Evolutionary conservation across 2,329 filamentous ascomycete genomes (phyloP).

Genomic region (Penicillium sp.): DNA sequence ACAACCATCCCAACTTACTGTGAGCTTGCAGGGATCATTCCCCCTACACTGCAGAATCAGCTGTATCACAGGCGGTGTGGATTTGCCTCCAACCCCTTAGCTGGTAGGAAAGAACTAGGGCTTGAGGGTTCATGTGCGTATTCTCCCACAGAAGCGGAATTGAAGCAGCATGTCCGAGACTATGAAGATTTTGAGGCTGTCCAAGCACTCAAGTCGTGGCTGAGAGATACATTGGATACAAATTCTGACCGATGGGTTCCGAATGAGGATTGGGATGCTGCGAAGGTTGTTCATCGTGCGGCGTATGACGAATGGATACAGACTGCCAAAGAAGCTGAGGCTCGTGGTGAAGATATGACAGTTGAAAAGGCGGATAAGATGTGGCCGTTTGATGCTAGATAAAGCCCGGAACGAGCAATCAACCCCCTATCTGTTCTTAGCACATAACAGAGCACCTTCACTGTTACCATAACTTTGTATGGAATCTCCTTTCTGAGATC

Average conservation of each 20-base stretch:
- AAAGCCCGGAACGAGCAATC: not conserved
- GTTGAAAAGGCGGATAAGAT: conserved; percentile 26
- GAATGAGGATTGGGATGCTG: conserved; percentile 18
- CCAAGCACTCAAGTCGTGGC: conserved; percentile 30
- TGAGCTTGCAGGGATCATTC: no score
- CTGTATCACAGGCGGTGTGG: no score
- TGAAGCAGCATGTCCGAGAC: conserved; percentile 20
- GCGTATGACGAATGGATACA: conserved; percentile 33
- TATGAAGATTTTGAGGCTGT: conserved; percentile 33
- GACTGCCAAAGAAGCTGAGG: conserved; percentile 24
- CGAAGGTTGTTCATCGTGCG: conserved; percentile 26
- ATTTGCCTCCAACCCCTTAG: conserved; percentile 1
- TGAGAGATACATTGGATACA: conserved; percentile 20
- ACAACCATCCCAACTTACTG: no score
- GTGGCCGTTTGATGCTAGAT: conserved; percentile 32
- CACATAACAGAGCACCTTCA: no score
- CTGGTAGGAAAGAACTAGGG: conserved; percentile 26
- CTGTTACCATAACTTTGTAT: no score
- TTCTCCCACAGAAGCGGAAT: conserved; percentile 25
- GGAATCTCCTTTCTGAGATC: no score
- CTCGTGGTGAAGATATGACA: conserved; percentile 20
- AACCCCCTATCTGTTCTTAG: not conserved
- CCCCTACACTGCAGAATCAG: no score
- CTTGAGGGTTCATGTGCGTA: conserved; percentile 28
- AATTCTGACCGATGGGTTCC: conserved; percentile 25